Evolutionary conservation across 441 rosid species (phyloP).

Genomic region (Raphanus hybrid): DNA sequence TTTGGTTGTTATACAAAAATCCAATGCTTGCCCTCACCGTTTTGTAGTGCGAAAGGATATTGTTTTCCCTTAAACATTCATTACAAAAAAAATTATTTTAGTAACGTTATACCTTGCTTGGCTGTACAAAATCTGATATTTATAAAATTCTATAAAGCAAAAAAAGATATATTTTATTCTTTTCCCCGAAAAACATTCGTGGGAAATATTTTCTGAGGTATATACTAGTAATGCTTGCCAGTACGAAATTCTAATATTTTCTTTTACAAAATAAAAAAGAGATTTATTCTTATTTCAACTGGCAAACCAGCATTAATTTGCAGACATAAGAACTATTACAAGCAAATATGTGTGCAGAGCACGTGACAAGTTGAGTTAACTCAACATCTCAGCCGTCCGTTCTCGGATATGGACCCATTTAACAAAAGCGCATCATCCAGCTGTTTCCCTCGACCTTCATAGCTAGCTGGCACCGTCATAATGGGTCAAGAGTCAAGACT

Average conservation of each 20-base stretch:
- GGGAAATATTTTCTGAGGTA: conserved; percentile 5
- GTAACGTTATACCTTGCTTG: conserved; percentile 36
- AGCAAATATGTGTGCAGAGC: conserved; percentile 36
- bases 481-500: conserved; percentile 39
- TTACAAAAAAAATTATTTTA: neutral
- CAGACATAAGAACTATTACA: conserved; percentile 17
- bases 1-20: conserved; percentile 28
- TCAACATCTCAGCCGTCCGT: conserved; percentile 38
- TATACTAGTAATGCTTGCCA: conserved; percentile 21
- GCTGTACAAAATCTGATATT: conserved; percentile 18
- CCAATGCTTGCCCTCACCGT: conserved; percentile 8
- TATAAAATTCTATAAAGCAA: conserved; percentile 18
- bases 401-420: neutral
- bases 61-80: neutral
- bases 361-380: conserved; percentile 39
- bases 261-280: neutral
- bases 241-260: conserved; percentile 20
- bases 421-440: conserved; percentile 42
- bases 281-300: conserved; percentile 1
- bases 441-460: conserved; percentile 44
- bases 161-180: neutral
- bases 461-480: conserved; percentile 55
- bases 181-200: conserved; percentile 23
- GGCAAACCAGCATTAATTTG: conserved; percentile 17
- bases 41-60: conserved; percentile 11